These are phyloP conservation scores for Pichia sporocuriosa DNA, from an alignment of 805 yeast genomes.

Conservation along the genomic window DNA sequence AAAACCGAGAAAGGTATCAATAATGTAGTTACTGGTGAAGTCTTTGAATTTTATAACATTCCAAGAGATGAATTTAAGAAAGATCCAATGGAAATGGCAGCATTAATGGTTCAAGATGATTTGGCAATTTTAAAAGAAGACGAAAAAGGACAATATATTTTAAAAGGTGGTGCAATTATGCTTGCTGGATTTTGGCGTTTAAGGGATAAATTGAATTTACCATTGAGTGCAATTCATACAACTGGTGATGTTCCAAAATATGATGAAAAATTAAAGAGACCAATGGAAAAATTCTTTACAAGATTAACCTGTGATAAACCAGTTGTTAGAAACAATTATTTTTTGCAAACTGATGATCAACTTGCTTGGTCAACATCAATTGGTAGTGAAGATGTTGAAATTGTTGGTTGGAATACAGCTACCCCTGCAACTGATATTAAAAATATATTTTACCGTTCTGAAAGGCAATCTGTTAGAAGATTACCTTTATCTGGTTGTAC, in stretches of 20 bases:
- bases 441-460: constrained; percentile 52
- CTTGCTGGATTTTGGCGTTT: constrained; percentile 69
- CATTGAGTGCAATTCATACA: constrained; percentile 53
- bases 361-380: constrained; percentile 61
- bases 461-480: constrained; percentile 57
- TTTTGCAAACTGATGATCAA: constrained; percentile 55
- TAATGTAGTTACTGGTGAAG: constrained; percentile 49
- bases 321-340: constrained; percentile 61
- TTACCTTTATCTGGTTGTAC: constrained; percentile 53
- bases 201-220: constrained; percentile 49
- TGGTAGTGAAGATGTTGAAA: constrained; percentile 46
- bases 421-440: constrained; percentile 38
- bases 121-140: constrained; percentile 60
- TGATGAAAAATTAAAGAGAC: constrained; percentile 47
- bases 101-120: constrained; percentile 58
- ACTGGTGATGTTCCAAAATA: constrained; percentile 65
- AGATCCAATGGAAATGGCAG: constrained; percentile 56
- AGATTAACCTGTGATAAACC: constrained; percentile 53
- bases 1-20: constrained; percentile 41
- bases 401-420: constrained; percentile 64
- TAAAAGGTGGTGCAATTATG: constrained; percentile 56
- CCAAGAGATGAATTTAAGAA: constrained; percentile 30
- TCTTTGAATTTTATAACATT: constrained; percentile 30
- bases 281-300: constrained; percentile 61
- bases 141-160: constrained; percentile 47